Conservation (phyloP, 768 basidiomycete genomes). For the Strobilomyces confusus region DNA sequence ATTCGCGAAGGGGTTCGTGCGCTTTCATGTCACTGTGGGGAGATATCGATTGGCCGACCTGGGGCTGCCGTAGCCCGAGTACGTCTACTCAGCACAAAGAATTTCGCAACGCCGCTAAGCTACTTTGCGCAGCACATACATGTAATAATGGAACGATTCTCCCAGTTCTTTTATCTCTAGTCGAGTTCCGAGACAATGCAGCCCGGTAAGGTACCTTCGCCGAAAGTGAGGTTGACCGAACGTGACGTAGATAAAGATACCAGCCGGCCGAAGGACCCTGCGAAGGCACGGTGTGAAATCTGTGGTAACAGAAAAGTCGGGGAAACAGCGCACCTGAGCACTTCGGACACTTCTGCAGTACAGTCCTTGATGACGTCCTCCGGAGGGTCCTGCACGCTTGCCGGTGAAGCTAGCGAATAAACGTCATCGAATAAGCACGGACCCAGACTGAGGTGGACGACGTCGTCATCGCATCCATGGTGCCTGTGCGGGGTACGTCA, state of each 20-base stretch:
- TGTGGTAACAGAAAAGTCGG: neutral
- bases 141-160: constrained; percentile 79
- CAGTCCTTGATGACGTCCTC: constrained; percentile 67
- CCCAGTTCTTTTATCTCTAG: constrained; percentile 70
- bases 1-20: no score
- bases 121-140: constrained; percentile 57
- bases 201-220: constrained; percentile 52
- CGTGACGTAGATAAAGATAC: constrained; percentile 74
- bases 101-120: constrained; percentile 3
- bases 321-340: constrained; percentile 46
- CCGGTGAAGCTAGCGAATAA: constrained; percentile 1
- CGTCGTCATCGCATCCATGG: constrained; percentile 91
- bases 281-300: neutral
- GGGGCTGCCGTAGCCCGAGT: neutral
- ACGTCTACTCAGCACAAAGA: no score
- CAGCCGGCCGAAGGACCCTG: constrained; percentile 62
- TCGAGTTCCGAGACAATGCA: constrained; percentile 44
- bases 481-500: constrained; percentile 38
- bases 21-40: no score
- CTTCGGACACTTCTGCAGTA: constrained; percentile 72
- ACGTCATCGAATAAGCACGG: constrained; percentile 9
- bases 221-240: constrained; percentile 92
- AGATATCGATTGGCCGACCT: no score
- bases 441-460: constrained; percentile 82
- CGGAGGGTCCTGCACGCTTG: constrained; percentile 58